Conservation (phyloP, 306 rosid species). For the Lathyrus oleraceus region DNA sequence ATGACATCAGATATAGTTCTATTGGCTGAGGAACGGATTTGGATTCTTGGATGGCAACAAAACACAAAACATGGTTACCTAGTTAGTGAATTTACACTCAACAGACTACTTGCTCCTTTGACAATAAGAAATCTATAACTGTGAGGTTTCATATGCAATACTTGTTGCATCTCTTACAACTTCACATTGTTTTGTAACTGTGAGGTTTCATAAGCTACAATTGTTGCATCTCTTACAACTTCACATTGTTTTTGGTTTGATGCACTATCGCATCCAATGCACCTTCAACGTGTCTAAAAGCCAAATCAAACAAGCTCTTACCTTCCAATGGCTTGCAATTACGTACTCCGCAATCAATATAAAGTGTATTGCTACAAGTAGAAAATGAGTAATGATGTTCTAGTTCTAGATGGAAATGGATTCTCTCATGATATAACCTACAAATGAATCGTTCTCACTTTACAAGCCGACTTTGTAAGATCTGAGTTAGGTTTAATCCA, state of each 20-base stretch:
- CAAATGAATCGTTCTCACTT: too few species aligned
- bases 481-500: not conserved
- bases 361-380: too few species aligned
- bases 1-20: not conserved
- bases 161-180: constrained; percentile 6
- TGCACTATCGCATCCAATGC: not conserved
- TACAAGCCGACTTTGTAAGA: not conserved
- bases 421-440: not conserved
- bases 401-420: not conserved
- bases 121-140: not conserved
- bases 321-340: not conserved
- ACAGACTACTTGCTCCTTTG: not conserved
- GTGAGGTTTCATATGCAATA: constrained; percentile 3
- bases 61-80: not conserved
- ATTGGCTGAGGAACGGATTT: not conserved
- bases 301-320: not conserved
- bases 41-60: not conserved
- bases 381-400: not conserved
- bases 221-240: constrained; percentile 11
- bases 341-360: not conserved
- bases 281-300: not conserved
- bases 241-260: not conserved
- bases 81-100: not conserved
- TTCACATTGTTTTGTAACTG: not conserved
- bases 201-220: constrained; percentile 1